Base-by-base conservation (phyloP, 2,329 filamentous ascomycete genomes). In the Colletotrichum spaethianum region DNA sequence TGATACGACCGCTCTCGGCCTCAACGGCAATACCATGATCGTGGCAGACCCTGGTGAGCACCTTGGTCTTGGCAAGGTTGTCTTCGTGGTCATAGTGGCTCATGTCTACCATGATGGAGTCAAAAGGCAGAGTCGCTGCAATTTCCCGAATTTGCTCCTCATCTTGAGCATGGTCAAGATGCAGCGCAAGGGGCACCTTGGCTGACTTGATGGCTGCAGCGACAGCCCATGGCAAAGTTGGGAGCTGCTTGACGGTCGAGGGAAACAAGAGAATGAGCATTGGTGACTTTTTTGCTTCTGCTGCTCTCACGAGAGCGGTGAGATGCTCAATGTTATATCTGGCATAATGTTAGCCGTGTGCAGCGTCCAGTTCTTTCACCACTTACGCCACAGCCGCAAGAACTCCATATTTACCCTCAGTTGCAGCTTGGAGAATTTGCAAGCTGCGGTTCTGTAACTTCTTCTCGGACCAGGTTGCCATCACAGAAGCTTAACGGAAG, bases 71-170 rank as follows among this genome's bases (percentile, higher is more conserved):
- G 5, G 85, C 83, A 46, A 94, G 83, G 77, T 94, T 94, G 82
- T 93, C 91, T 65, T 87, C 90, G 75, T 90, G 91, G 75, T 93
- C 91, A 77, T 92, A 90, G 78, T 94, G 92, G 70, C 86, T 90
- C 92, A 94, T 94, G 80, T 94, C 93, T 0, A 94, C 89, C 92
- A 94, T 94, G 78, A 94, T 93, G 64, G 85, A 88, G 79, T 94
- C 92, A 74, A 94, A 93, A 0, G 85, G 85, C 46, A 90, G 82
- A 1, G 84, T 82, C 0, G 89, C 89, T 0, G 90, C 90, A 23
- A 69, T 53, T 0, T 82, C 82, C 6, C 86, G 85, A 73, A 93
- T 90, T 53, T 90, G 86, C 67, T 86, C 86, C 38, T 88, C 87
- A 7, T 86, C 86, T 76, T 92, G 91, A 7, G 90, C 90, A 79